Conservation (phyloP, 225 moss, liverwort and hornwort species). For the Lunularia cruciata region DNA sequence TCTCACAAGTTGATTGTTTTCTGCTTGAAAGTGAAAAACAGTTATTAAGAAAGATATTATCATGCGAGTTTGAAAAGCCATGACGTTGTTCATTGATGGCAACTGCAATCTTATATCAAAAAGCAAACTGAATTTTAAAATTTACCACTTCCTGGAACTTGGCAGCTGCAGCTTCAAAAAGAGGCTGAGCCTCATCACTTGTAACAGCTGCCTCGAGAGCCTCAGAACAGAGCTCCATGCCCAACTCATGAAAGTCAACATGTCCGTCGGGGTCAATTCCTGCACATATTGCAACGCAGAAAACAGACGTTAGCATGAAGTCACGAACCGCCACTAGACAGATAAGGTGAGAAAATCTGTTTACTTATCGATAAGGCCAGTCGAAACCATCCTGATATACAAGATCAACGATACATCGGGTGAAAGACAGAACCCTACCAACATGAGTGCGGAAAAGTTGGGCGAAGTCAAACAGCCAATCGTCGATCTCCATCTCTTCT, state of each 20-base stretch:
- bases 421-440: constrained; percentile 39
- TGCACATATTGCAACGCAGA: constrained; percentile 13
- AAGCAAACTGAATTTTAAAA: neutral
- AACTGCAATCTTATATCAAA: neutral
- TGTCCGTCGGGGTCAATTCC: constrained; percentile 62
- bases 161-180: constrained; percentile 53
- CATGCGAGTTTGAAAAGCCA: neutral
- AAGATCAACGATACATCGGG: neutral
- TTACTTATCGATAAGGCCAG: neutral
- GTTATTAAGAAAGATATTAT: neutral
- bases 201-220: constrained; percentile 52
- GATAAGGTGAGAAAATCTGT: too few species aligned
- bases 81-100: neutral
- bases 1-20: too few species aligned
- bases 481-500: constrained; percentile 64
- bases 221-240: constrained; percentile 59
- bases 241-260: constrained; percentile 59
- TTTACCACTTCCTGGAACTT: constrained; percentile 61
- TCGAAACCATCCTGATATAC: neutral
- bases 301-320: too few species aligned
- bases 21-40: neutral
- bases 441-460: constrained; percentile 59
- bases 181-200: constrained; percentile 54
- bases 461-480: constrained; percentile 60
- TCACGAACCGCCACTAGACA: too few species aligned